These are phyloP conservation scores for Cucurbita moschata DNA, from an alignment of 306 rosid genomes.

Conservation along the genomic window DNA sequence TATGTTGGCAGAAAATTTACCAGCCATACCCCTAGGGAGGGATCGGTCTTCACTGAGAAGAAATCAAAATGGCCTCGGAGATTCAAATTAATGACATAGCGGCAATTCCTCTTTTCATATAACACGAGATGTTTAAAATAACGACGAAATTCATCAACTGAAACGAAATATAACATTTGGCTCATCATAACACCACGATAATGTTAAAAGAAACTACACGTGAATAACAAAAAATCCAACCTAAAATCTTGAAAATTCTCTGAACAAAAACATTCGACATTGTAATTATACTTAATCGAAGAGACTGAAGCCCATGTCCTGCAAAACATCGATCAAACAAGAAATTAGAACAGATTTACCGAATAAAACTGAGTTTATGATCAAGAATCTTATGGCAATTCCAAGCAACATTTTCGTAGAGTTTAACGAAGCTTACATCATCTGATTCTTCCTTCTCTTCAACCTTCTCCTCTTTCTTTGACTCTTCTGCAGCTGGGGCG, in stretches of 20 bases:
- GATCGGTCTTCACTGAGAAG: no score
- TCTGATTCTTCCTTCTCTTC: conserved; percentile 75
- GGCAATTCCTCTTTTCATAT: neutral
- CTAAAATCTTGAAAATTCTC: conserved; percentile 9
- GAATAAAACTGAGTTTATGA: neutral
- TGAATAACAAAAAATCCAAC: conserved; percentile 8
- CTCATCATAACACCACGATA: conserved; percentile 7
- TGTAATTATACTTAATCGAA: conserved; percentile 33
- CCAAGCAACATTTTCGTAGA: neutral
- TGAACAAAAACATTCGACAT: neutral
- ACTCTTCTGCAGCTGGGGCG: conserved; percentile 45
- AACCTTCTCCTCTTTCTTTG: conserved; percentile 68
- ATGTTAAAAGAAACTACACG: conserved; percentile 8
- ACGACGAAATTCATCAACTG: neutral
- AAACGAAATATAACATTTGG: neutral
- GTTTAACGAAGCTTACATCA: conserved; percentile 32
- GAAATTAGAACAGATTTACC: neutral
- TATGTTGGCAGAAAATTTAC: neutral
- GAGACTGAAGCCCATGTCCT: conserved; percentile 81
- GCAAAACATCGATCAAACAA: conserved; percentile 17
- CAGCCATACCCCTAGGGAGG: neutral
- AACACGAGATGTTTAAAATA: neutral
- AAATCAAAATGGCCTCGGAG: neutral
- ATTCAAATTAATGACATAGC: neutral
- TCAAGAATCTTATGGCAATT: neutral